phyloP scores from a whole-genome alignment of 2,329 filamentous ascomycete species.

The Pestalotiopsis sp. region DNA sequence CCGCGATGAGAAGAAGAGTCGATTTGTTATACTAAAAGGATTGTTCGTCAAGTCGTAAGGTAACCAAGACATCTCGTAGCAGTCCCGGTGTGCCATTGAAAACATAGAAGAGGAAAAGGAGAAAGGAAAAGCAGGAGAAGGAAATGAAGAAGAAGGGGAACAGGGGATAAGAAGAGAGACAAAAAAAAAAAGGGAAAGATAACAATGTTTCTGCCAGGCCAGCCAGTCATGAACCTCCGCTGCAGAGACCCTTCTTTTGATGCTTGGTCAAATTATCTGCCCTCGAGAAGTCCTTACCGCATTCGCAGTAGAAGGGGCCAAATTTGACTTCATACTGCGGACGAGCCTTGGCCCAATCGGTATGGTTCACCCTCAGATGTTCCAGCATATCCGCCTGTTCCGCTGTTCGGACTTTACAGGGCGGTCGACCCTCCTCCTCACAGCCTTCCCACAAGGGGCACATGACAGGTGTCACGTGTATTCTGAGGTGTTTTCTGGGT shows the following conservation, averaged over 20 bases:
- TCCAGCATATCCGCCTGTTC: slow-evolving; percentile 8
- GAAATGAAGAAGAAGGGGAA: too few relatives aligned
- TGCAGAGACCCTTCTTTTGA: background rate
- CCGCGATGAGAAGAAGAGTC: background rate
- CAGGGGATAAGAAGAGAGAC: background rate
- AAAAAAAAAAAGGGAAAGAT: background rate
- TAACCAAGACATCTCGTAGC: background rate
- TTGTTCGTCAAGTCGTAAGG: background rate
- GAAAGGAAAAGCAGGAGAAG: too few relatives aligned
- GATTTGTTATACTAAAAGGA: background rate
- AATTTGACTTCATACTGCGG: background rate
- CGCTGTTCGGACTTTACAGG: too few relatives aligned
- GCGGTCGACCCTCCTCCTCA: too few relatives aligned
- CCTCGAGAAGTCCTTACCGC: background rate
- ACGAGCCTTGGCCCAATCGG: background rate
- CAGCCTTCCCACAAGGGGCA: background rate
- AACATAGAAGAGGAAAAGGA: background rate
- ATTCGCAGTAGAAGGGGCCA: background rate
- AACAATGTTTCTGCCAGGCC: background rate
- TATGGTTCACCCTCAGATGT: background rate
- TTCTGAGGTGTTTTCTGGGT: slow-evolving; percentile 7
- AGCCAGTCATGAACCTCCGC: background rate
- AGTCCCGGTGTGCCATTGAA: background rate
- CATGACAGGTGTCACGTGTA: slow-evolving; percentile 6
- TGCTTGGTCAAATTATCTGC: slow-evolving; percentile 12